Conservation (phyloP, 805 yeast species). For the Metschnikowia arizonensis region DNA sequence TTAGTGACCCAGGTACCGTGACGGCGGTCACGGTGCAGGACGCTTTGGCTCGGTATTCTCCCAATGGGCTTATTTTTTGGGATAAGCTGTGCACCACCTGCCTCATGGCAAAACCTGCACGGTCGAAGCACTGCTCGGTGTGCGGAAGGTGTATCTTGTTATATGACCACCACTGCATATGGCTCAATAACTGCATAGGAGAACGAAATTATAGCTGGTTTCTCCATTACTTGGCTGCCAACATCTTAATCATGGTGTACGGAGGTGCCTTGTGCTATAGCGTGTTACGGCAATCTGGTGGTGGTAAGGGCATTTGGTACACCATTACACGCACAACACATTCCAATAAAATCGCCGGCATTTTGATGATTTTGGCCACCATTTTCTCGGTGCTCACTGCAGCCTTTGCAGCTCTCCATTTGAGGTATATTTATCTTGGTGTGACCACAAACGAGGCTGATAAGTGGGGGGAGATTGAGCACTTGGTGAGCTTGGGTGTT, state of each 20-base stretch:
- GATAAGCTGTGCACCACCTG: conserved; percentile 48
- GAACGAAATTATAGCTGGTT: conserved; percentile 60
- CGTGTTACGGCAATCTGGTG: not conserved
- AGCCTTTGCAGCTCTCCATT: conserved; percentile 32
- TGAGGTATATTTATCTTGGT: conserved; percentile 54
- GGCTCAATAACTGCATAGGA: conserved; percentile 76
- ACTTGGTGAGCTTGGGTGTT: conserved; percentile 15
- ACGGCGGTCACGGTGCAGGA: conserved; percentile 11
- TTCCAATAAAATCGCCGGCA: conserved; percentile 38
- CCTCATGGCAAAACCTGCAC: conserved; percentile 46
- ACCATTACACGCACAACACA: conserved; percentile 25
- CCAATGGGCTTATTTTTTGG: conserved; percentile 54
- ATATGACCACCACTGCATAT: conserved; percentile 60
- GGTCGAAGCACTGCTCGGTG: conserved; percentile 61
- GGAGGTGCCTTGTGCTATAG: conserved; percentile 35
- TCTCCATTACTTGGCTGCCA: conserved; percentile 45
- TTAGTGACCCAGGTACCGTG: conserved; percentile 43
- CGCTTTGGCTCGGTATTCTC: conserved; percentile 22
- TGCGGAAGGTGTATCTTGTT: conserved; percentile 51
- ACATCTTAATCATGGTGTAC: conserved; percentile 38
- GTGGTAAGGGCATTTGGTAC: conserved; percentile 18
- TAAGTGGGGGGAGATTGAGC: conserved; percentile 65
- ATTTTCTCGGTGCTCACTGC: conserved; percentile 40
- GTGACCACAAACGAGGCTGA: conserved; percentile 71
- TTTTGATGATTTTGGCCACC: conserved; percentile 42